A percentile compares a stretch with the other conserved stretches of the same genome.
Evolutionary conservation across 805 yeast genomes (phyloP).

Genomic region (Teunomyces barrocoloradensis): DNA sequence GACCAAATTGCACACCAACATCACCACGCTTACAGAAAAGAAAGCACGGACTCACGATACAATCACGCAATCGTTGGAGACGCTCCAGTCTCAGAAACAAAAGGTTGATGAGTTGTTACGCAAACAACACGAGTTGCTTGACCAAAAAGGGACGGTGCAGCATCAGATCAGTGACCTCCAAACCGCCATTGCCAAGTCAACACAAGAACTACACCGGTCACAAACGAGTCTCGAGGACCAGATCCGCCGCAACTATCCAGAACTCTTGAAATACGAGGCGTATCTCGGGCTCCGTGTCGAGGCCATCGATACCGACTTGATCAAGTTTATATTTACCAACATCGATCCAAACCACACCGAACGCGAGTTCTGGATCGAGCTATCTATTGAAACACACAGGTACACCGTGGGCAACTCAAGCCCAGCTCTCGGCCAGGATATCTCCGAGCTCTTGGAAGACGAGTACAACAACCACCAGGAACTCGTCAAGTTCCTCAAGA

Average conservation of each 20-base stretch:
- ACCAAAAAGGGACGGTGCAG: conserved; percentile 23
- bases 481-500: conserved; percentile 20
- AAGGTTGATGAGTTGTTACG: conserved; percentile 32
- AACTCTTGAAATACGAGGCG: conserved; percentile 49
- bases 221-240: conserved; percentile 41
- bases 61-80: conserved; percentile 22
- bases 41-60: conserved; percentile 27
- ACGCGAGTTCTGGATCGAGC: conserved; percentile 40
- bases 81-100: conserved; percentile 28
- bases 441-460: conserved; percentile 12
- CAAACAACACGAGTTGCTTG: conserved; percentile 33
- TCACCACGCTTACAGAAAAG: conserved; percentile 25
- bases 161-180: conserved; percentile 32
- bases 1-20: conserved; percentile 26
- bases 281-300: conserved; percentile 55
- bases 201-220: conserved; percentile 29
- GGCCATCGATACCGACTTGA: conserved; percentile 44
- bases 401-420: conserved; percentile 35
- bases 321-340: conserved; percentile 49
- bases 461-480: conserved; percentile 27
- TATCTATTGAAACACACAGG: conserved; percentile 44
- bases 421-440: conserved; percentile 35
- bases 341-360: conserved; percentile 44
- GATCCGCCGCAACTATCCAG: conserved; percentile 48
- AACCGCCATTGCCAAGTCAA: conserved; percentile 24